Evolutionary conservation across 371 early-diverging fungal genomes (phyloP).

Genomic region (Mortierella sp.): DNA sequence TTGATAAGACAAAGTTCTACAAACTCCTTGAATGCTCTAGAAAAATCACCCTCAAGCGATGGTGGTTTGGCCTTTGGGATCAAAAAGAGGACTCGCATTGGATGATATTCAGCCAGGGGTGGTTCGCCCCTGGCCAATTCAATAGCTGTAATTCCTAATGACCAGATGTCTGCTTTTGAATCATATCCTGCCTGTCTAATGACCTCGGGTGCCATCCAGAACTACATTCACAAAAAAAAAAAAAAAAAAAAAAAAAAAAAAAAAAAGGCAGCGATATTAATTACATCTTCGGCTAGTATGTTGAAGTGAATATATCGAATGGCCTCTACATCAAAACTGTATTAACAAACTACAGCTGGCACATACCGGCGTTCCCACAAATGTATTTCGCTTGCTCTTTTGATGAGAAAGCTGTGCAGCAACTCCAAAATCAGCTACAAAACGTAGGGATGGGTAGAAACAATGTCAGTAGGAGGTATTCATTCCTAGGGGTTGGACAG

Average conservation of each 20-base stretch:
- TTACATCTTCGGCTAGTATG: background rate
- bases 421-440: slow-evolving; percentile 95
- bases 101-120: slow-evolving; percentile 93
- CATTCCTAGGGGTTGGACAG: no score
- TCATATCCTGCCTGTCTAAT: slow-evolving; percentile 97
- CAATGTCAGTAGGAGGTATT: no score
- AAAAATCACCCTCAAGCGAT: slow-evolving; percentile 79
- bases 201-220: slow-evolving; percentile 99
- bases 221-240: slow-evolving; percentile 53
- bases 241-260: background rate
- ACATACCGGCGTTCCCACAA: slow-evolving; percentile 96
- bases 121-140: slow-evolving; percentile 95
- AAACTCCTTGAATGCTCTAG: slow-evolving; percentile 92
- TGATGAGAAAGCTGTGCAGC: slow-evolving; percentile 83
- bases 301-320: no score
- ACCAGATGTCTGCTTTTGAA: slow-evolving; percentile 99
- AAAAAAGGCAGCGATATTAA: no score
- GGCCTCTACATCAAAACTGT: no score
- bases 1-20: slow-evolving; percentile 88
- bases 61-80: slow-evolving; percentile 97
- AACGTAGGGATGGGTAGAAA: background rate
- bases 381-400: slow-evolving; percentile 93
- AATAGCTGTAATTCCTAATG: slow-evolving; percentile 97
- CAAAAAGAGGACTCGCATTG: slow-evolving; percentile 92
- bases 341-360: no score